Evolutionary conservation across 371 early-diverging fungal species (phyloP), one percentile per base, ranked within the genome.

Genomic region (Blakeslea trispora): DNA sequence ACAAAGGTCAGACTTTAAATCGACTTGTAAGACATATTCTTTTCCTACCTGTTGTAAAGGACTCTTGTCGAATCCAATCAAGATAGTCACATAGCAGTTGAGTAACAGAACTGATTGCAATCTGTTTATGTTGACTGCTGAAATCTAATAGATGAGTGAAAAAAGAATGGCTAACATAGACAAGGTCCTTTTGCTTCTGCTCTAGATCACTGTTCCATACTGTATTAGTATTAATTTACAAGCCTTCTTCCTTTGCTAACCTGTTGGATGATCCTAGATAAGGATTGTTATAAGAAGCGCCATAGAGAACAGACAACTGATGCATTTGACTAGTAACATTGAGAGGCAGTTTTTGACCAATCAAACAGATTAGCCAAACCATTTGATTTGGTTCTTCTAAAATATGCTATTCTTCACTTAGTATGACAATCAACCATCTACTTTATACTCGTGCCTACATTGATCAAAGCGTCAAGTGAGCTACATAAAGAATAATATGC

Each of bases 341-440:
- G n/a, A 60, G 51, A 17, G 71, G 64, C 19, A 72, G 48, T 45
- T 56, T 63, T 6, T 68, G 65, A 14, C 63, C 62, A 17, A 75
- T 53, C 6, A 62, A 45, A 34, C 65, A 64, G 9, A 69, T 42
- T 1, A 75, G 43, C 72, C 72, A 71, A 18, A 56, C 15, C 63
- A 70, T 68, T 5, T 32, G n/a, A 10, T 3, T 35, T 34, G 53
- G 14, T 42, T 63, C 63, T n/a, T 18, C 47, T 34, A 45, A 32
- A 11, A 57, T 39, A 31, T 57, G 45, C 59, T 57, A 31, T 47
- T 41, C 1, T 10, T 50, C 18, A 19, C 56, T 48, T 42, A 51
- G 14, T 39, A 5, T 45, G 23, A 39, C n/a, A 14, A 7, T 6
- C 18, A 35, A 35, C n/a, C n/a, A n/a, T n/a, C n/a, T n/a, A n/a